Evolutionary conservation across 1,284 basidiomycete species (phyloP), one percentile per base, ranked within the genome.

Genomic region (Rugosomyces carneus): DNA sequence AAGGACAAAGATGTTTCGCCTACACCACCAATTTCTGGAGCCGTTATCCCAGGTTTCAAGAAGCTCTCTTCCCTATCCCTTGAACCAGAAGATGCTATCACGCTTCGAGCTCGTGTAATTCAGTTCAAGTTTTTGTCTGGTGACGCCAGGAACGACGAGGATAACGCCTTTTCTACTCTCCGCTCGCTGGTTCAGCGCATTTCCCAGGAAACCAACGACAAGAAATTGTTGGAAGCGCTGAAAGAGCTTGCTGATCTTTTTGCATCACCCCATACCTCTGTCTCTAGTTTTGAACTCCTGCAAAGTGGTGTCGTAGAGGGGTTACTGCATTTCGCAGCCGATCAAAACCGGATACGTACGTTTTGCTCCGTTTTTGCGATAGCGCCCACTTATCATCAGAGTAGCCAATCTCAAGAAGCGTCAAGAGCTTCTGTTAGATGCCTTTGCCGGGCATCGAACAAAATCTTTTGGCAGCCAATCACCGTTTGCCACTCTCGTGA

Each of bases 201-300:
- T 5, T 65, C 70, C 4, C 60, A 70, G 10, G 68, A 75, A 29
- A 71, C 79, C 0, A 71, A 75, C n/a, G 84, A 89, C 62, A 78
- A 76, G 53, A 78, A 81, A 24, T 63, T 89, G n/a, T 64, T 72
- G 19, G 75, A 78, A 27, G 77, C 80, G 9, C 66, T 96, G 19
- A 71, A 73, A 45, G 81, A 85, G 51, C 72, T 98, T 16, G 88
- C 89, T 0, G 73, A 76, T 11, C 73, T 93, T 37, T 95, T 99
- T 62, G 71, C 83, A 1, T 83, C 83, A n/a, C 74, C 78, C 24
- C 76, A 81, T 56, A 78, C 76, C 2, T 87, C 92, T 8, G 81
- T 98, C 9, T 97, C 94, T 0, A 96, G 93, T 65, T 99, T 98
- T 56, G 96, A 99, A 69, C 68, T 99, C 34, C 70, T 97, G 45